A percentile compares a stretch with the other conserved stretches of the same genome.
phyloP scores from a whole-genome alignment of 2,329 filamentous ascomycete species.

The Beauveria asiatica region DNA sequence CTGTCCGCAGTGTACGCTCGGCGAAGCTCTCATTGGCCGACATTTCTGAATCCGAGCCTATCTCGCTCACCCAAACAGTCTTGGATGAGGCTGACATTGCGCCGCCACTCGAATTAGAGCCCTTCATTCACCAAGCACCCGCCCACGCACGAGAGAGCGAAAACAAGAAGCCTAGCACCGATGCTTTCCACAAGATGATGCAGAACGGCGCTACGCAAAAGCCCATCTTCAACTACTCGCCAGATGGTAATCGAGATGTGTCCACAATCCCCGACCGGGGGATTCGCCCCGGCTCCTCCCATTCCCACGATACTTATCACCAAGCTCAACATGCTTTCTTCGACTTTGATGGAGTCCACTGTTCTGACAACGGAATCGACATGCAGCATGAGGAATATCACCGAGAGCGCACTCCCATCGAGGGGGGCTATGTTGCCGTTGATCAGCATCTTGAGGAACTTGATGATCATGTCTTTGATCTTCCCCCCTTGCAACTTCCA shows the following conservation, averaged over 20 bases:
- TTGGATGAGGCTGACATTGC: constrained; percentile 46
- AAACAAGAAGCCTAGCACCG: constrained; percentile 16
- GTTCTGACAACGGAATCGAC: constrained; percentile 40
- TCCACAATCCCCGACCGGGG: neutral
- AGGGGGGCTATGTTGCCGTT: neutral
- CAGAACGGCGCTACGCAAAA: neutral
- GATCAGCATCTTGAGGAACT: neutral
- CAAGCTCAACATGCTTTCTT: constrained; percentile 62
- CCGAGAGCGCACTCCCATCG: neutral
- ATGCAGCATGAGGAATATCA: neutral
- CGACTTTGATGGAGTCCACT: constrained; percentile 77
- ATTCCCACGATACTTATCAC: constrained; percentile 53
- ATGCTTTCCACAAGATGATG: constrained; percentile 26
- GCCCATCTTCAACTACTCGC: neutral
- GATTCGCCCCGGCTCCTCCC: constrained; percentile 33
- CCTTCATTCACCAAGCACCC: constrained; percentile 18
- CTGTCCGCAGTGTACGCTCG: constrained; percentile 41
- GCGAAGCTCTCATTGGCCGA: constrained; percentile 44
- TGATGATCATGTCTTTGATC: neutral
- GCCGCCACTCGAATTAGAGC: constrained; percentile 21
- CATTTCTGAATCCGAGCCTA: constrained; percentile 49
- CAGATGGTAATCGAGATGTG: neutral
- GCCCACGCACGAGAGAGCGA: neutral
- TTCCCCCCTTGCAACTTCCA: neutral
- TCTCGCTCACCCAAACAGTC: constrained; percentile 40